Evolutionary conservation across 306 rosid species (phyloP).

Genomic region (Cyamopsis tetragonoloba): DNA sequence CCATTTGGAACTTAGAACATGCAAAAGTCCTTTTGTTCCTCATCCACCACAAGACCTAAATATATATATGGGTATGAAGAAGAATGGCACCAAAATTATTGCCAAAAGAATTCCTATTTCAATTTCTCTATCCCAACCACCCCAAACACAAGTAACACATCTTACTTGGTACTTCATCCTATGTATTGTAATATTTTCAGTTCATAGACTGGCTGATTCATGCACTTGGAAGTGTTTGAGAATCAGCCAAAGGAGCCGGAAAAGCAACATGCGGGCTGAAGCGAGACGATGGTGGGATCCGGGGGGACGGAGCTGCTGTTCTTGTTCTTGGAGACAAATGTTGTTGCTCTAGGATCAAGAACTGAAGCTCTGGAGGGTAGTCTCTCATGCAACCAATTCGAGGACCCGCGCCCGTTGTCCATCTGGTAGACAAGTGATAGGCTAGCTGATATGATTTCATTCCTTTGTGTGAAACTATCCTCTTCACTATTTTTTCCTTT

Average conservation of each 20-base stretch:
- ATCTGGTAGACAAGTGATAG: slow-evolving; percentile 48
- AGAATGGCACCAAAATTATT: slow-evolving; percentile 15
- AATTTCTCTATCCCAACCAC: slow-evolving; percentile 10
- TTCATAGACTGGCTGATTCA: neutral
- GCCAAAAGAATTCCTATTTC: slow-evolving; percentile 22
- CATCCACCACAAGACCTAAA: slow-evolving; percentile 25
- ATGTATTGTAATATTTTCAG: neutral
- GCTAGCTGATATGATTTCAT: slow-evolving; percentile 74
- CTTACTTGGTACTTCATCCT: neutral
- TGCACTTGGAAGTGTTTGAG: neutral
- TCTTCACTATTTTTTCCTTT: slow-evolving; percentile 54
- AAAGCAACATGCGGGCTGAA: slow-evolving; percentile 27
- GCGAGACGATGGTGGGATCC: slow-evolving; percentile 26
- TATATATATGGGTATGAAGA: neutral
- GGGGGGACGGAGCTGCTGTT: slow-evolving; percentile 23
- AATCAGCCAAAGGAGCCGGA: slow-evolving; percentile 18
- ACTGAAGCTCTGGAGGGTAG: slow-evolving; percentile 72
- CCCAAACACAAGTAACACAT: neutral
- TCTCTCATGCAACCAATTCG: slow-evolving; percentile 94
- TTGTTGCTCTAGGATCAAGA: slow-evolving; percentile 59
- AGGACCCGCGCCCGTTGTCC: slow-evolving; percentile 89
- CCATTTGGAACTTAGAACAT: slow-evolving; percentile 21
- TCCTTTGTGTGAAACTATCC: slow-evolving; percentile 71
- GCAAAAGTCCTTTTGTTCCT: slow-evolving; percentile 24
- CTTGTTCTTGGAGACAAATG: slow-evolving; percentile 60